phyloP scores from a whole-genome alignment of 176 grass and related monocot genomes.

The Cenchrus americanus region DNA sequence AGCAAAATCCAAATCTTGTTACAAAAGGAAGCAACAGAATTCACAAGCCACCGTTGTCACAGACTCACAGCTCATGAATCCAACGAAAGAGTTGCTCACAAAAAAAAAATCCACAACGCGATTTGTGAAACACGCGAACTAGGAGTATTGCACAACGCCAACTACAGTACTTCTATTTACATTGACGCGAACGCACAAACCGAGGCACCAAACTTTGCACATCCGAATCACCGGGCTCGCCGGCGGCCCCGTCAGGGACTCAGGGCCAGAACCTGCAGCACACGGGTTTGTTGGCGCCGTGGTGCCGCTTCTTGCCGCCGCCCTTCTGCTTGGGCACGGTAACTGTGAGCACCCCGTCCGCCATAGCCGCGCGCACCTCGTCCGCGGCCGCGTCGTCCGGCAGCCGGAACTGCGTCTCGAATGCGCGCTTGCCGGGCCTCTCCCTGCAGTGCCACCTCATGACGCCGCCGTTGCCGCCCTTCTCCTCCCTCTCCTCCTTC shows the following conservation, averaged over 20 bases:
- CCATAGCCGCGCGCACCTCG: constrained; percentile 50
- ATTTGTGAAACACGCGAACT: too few relatives aligned
- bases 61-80: too few relatives aligned
- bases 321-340: constrained; percentile 55
- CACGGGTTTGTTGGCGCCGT: constrained; percentile 23
- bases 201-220: background rate
- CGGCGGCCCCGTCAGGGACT: constrained; percentile 18
- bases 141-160: too few relatives aligned
- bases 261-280: constrained; percentile 55
- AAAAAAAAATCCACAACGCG: too few relatives aligned
- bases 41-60: too few relatives aligned
- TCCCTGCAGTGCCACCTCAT: constrained; percentile 53
- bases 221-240: too few relatives aligned
- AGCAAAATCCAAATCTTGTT: background rate
- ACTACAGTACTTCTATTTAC: background rate
- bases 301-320: constrained; percentile 31
- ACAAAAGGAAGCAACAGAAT: background rate
- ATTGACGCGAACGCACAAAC: background rate
- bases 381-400: constrained; percentile 49
- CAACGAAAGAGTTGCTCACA: too few relatives aligned
- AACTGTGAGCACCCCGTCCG: constrained; percentile 65
- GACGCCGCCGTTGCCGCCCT: background rate
- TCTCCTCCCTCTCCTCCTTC: background rate
- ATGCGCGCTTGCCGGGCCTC: background rate
- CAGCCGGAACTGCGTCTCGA: constrained; percentile 37